phyloP scores from a whole-genome alignment of 108 stramenopile genomes.

The Nitzschia sp. region DNA sequence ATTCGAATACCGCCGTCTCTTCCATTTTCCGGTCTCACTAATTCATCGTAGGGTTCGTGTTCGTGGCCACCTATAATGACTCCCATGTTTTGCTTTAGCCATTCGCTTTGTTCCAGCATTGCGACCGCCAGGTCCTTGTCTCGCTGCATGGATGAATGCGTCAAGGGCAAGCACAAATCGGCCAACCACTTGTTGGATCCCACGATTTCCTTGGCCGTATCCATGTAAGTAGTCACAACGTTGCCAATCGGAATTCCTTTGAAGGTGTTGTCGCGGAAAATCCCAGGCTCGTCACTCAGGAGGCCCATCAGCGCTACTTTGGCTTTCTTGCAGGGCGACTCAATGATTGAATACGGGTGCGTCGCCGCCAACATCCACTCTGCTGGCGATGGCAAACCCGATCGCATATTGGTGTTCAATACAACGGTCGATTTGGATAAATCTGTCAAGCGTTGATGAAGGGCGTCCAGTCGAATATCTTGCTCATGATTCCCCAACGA shows the following conservation, averaged over 20 bases:
- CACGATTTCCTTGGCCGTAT: neutral
- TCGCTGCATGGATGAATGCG: conserved; percentile 57
- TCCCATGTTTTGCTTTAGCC: conserved; percentile 23
- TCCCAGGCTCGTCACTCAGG: conserved; percentile 63
- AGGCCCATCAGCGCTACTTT: conserved; percentile 69
- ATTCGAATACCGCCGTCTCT: conserved; percentile 37
- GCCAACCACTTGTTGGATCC: conserved; percentile 8
- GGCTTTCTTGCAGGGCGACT: conserved; percentile 23
- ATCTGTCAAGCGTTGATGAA: conserved; percentile 49
- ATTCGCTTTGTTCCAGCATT: conserved; percentile 25
- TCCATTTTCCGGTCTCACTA: conserved; percentile 24
- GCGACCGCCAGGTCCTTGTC: conserved; percentile 56
- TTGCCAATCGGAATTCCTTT: conserved; percentile 58
- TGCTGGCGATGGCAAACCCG: conserved; percentile 24
- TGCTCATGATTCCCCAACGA: conserved; percentile 83
- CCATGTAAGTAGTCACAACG: conserved; percentile 41
- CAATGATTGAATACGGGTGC: conserved; percentile 33
- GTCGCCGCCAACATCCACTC: conserved; percentile 33
- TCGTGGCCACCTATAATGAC: conserved; percentile 86
- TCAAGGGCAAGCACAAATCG: conserved; percentile 63
- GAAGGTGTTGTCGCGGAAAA: conserved; percentile 73
- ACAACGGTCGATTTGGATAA: conserved; percentile 33
- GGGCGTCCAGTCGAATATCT: conserved; percentile 49
- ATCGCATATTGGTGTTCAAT: conserved; percentile 68
- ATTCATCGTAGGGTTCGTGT: conserved; percentile 60